phyloP scores from a whole-genome alignment of 805 yeast genomes.

The Kluyveromyces nonfermentans region DNA sequence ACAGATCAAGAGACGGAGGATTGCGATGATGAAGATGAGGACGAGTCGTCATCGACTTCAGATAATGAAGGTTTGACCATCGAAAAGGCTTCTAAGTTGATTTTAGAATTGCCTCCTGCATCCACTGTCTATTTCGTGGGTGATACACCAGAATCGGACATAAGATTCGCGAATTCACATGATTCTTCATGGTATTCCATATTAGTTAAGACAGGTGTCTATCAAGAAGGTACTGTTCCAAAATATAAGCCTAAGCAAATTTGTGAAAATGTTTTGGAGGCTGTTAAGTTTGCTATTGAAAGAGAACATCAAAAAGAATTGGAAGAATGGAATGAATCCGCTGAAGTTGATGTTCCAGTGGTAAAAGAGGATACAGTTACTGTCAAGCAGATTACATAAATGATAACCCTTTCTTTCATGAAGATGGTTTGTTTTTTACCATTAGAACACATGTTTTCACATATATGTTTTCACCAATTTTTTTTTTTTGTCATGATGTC shows the following conservation, averaged over 20 bases:
- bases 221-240: constrained; percentile 70
- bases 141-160: constrained; percentile 84
- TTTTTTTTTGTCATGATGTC: no score
- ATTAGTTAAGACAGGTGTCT: constrained; percentile 80
- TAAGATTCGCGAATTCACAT: constrained; percentile 79
- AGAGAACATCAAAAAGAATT: constrained; percentile 67
- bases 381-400: background rate
- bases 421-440: no score
- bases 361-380: constrained; percentile 33
- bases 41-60: constrained; percentile 15
- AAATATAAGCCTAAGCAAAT: constrained; percentile 69
- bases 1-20: constrained; percentile 1
- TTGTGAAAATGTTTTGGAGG: constrained; percentile 68
- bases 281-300: constrained; percentile 75
- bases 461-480: no score
- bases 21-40: constrained; percentile 20
- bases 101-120: constrained; percentile 65
- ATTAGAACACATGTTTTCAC: no score
- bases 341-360: constrained; percentile 43
- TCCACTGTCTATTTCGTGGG: constrained; percentile 84
- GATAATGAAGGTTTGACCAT: constrained; percentile 39
- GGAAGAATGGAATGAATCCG: constrained; percentile 58
- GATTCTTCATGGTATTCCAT: constrained; percentile 80
- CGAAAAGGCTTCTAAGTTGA: constrained; percentile 35
- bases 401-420: background rate